A percentile compares a stretch with the other conserved stretches of the same genome.
phyloP scores from a whole-genome alignment of 805 yeast genomes.

The Metschnikowia drakensbergensis region DNA sequence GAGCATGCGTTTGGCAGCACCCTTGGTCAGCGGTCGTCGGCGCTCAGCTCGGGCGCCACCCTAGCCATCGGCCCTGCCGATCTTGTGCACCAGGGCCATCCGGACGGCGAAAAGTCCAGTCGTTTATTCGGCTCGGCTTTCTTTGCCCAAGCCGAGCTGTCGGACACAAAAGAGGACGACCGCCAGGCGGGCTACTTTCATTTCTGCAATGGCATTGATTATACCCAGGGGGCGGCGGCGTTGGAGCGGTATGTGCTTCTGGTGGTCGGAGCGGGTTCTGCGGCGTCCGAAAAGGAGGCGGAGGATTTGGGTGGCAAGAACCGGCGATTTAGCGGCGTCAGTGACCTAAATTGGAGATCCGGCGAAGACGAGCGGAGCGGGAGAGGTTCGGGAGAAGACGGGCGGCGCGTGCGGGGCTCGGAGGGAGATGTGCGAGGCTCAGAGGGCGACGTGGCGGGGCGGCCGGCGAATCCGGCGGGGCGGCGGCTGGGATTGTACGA shows the following conservation, averaged over 20 bases:
- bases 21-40: conserved; percentile 23
- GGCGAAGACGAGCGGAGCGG: background rate
- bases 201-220: conserved; percentile 34
- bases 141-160: conserved; percentile 6
- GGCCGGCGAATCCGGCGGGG: background rate
- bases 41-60: conserved; percentile 17
- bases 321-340: background rate
- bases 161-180: conserved; percentile 27
- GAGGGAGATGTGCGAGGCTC: background rate
- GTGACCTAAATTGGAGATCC: background rate
- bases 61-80: conserved; percentile 34
- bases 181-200: conserved; percentile 41
- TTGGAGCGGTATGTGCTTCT: conserved; percentile 27
- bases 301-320: conserved; percentile 5
- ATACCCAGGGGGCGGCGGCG: conserved; percentile 18
- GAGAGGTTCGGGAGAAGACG: no score
- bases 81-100: conserved; percentile 36
- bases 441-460: background rate
- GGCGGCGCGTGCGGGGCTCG: background rate
- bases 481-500: background rate
- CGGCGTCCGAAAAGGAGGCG: conserved; percentile 16
- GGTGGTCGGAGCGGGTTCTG: conserved; percentile 23
- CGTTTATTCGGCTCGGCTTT: conserved; percentile 29
- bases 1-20: conserved; percentile 30
- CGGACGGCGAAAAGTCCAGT: conserved; percentile 29